phyloP scores from a whole-genome alignment of 495 filamentous ascomycete species.

The Cudoniella acicularis region DNA sequence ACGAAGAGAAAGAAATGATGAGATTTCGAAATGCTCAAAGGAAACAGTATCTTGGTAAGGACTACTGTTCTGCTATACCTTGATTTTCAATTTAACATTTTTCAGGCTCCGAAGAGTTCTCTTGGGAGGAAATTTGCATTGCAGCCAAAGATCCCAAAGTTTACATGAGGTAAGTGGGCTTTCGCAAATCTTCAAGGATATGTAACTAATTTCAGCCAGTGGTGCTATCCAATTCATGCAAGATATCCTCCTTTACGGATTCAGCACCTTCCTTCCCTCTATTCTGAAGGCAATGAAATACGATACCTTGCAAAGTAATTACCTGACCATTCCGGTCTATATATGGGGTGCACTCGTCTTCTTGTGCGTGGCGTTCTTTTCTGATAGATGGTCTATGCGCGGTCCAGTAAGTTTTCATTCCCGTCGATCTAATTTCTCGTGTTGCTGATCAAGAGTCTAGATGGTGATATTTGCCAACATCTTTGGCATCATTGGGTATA shows the following conservation, averaged over 20 bases:
- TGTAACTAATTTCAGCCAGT: conserved; percentile 18
- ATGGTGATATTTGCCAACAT: conserved; percentile 42
- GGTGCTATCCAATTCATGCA: conserved; percentile 48
- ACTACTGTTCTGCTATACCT: neutral
- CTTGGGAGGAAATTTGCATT: conserved; percentile 46
- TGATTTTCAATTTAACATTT: conserved; percentile 21
- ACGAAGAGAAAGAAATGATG: conserved; percentile 50
- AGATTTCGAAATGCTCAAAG: neutral
- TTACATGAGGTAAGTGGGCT: conserved; percentile 20
- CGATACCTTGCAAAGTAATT: conserved; percentile 39
- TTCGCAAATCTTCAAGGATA: neutral
- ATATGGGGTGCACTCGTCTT: conserved; percentile 36
- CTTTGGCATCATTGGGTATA: conserved; percentile 49
- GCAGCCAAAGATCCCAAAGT: conserved; percentile 36
- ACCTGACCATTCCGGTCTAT: conserved; percentile 39
- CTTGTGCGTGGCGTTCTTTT: conserved; percentile 41
- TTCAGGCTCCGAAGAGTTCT: conserved; percentile 47
- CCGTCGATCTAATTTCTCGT: neutral
- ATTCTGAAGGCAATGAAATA: conserved; percentile 53
- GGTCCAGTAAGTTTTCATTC: conserved; percentile 1
- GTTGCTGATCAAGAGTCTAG: conserved; percentile 14
- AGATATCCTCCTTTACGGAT: conserved; percentile 56
- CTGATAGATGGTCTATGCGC: conserved; percentile 26
- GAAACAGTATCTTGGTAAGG: conserved; percentile 3
- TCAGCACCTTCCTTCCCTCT: conserved; percentile 56